Percentiles rank a stretch among this genome's conserved stretches.
Conservation (phyloP, 2,329 filamentous ascomycete genomes). For the Trichoderma koningii region DNA sequence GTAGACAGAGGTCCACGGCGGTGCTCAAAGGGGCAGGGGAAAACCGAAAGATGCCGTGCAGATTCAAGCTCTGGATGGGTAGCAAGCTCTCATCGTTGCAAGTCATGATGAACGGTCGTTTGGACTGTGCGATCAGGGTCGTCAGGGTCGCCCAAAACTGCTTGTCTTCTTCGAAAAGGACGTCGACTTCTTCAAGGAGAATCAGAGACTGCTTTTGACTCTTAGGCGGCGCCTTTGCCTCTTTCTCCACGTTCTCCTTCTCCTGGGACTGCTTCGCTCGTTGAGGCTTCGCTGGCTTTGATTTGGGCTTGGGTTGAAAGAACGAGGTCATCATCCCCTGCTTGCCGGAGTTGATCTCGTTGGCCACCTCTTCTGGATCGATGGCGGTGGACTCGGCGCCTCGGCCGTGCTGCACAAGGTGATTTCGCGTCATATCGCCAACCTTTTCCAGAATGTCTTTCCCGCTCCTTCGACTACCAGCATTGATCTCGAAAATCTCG, state of each 20-base stretch:
- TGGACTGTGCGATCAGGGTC: conserved; percentile 77
- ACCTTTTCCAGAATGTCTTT: conserved; percentile 90
- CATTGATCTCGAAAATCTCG: conserved; percentile 92
- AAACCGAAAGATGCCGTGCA: conserved; percentile 84
- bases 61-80: conserved; percentile 69
- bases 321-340: conserved; percentile 81
- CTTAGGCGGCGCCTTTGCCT: conserved; percentile 43
- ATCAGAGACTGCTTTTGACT: conserved; percentile 92
- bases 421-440: conserved; percentile 95
- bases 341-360: conserved; percentile 66
- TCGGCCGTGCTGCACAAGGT: conserved; percentile 67
- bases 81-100: conserved; percentile 90
- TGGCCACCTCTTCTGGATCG: conserved; percentile 37
- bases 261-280: conserved; percentile 32
- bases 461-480: conserved; percentile 78
- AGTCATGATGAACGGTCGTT: conserved; percentile 89
- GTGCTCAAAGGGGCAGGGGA: conserved; percentile 64
- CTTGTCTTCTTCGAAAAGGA: conserved; percentile 93
- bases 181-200: conserved; percentile 87
- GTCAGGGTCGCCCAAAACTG: conserved; percentile 88
- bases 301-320: conserved; percentile 61
- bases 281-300: conserved; percentile 34
- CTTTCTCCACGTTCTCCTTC: conserved; percentile 31
- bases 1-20: conserved; percentile 76
- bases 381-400: conserved; percentile 36